These are phyloP conservation scores for Rhamnella rubrinervis DNA, from an alignment of 331 rosid genomes.

Conservation along the genomic window DNA sequence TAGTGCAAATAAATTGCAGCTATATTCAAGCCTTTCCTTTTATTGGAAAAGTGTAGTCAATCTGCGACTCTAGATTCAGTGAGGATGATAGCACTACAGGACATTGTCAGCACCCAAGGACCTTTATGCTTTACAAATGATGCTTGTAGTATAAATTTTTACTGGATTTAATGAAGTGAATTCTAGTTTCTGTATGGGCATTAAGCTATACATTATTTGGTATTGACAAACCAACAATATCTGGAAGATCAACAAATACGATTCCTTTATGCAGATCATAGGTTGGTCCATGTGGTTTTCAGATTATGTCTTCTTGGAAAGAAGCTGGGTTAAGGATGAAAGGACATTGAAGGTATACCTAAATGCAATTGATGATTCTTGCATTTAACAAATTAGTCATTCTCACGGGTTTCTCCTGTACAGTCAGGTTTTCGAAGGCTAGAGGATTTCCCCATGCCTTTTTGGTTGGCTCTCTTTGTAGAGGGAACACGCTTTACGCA, in stretches of 20 bases:
- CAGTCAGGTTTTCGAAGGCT: slow-evolving; percentile 65
- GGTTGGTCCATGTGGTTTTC: slow-evolving; percentile 99
- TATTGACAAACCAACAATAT: no score
- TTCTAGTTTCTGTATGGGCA: neutral
- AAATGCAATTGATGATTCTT: neutral
- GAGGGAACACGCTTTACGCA: slow-evolving; percentile 91
- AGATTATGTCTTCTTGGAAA: slow-evolving; percentile 72
- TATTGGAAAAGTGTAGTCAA: neutral
- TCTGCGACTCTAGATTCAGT: neutral
- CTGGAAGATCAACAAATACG: neutral
- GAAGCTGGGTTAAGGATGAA: slow-evolving; percentile 81
- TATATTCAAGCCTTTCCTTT: no score
- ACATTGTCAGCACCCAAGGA: neutral
- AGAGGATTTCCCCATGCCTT: slow-evolving; percentile 59
- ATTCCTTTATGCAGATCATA: slow-evolving; percentile 47
- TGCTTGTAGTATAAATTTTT: no score
- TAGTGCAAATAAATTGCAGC: neutral
- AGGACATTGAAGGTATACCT: slow-evolving; percentile 50
- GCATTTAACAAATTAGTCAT: slow-evolving; percentile 1
- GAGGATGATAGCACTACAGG: neutral
- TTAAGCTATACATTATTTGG: no score
- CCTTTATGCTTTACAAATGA: no score
- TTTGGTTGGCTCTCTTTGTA: slow-evolving; percentile 86
- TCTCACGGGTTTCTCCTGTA: slow-evolving; percentile 23
- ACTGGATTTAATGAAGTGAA: no score